Evolutionary conservation across 768 basidiomycete species (phyloP), one percentile per base, ranked within the genome.

Genomic region (Wakefieldia striispora): DNA sequence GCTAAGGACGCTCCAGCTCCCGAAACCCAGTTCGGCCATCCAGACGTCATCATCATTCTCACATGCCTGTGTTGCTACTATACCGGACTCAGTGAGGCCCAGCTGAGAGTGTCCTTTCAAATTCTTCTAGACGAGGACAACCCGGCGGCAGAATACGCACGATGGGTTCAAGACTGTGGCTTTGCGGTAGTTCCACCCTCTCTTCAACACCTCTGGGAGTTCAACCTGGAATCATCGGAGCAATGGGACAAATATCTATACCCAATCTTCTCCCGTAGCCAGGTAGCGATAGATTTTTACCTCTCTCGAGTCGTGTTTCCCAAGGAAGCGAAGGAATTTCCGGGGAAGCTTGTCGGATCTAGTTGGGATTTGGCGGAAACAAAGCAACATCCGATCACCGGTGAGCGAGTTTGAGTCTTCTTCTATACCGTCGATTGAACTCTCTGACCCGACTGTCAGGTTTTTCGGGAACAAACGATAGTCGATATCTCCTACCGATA

Each of bases 261-360:
- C 20, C 73, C 70, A 13, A 47, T 62, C 1, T 74, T 78, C 51
- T 55, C 55, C 4, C 44, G 47, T 31, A 65, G 63, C 40, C 49
- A 52, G 19, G 46, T 43, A 3, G 52, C 57, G 6, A 49, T 66
- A 16, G 68, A 81, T 39, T 81, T 81, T 58, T 81, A 68, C 58
- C 63, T 81, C 17, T 60, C 71, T 0, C 58, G 66, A 14, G 57
- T 75, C 3, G 79, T 80, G 12, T 79, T 81, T 49, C 79, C 78
- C 6, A 74, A 68, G 27, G 69, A 73, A 21, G 38, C 37, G 2
- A 66, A 50, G 43, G 57, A 19, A 57, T 70, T 31, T 50, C 68
- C 34, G 43, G 56, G 6, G 10, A 51, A 43, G 3, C 21, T 66
- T 12, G 43, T 59, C n/a, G 54, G 58, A n/a, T 59, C 55, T 3